Conservation (phyloP, 2,329 filamentous ascomycete genomes). For the Aspergillus pseudotamarii region DNA sequence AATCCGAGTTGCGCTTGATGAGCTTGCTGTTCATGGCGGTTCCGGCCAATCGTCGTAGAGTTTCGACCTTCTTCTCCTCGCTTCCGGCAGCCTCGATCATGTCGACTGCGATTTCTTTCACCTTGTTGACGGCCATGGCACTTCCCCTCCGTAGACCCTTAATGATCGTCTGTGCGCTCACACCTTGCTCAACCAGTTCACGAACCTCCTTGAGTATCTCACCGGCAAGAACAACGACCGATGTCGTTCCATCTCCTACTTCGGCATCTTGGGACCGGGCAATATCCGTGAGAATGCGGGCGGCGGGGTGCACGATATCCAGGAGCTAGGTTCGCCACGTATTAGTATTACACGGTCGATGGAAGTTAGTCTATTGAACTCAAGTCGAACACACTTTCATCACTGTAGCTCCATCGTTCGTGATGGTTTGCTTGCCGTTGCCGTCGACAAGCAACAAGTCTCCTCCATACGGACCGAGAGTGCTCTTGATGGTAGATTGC, state of each 20-base stretch:
- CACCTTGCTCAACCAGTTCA: slow-evolving; percentile 93
- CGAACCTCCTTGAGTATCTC: slow-evolving; percentile 97
- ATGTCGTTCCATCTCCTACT: slow-evolving; percentile 97
- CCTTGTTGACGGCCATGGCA: slow-evolving; percentile 93
- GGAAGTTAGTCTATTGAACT: not conserved
- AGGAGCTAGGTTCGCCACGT: slow-evolving; percentile 66
- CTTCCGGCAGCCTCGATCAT: slow-evolving; percentile 70
- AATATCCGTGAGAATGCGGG: slow-evolving; percentile 96
- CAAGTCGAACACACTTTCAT: slow-evolving; percentile 79
- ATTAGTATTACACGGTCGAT: slow-evolving; percentile 3
- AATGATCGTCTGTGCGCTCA: slow-evolving; percentile 96
- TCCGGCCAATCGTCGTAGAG: slow-evolving; percentile 82
- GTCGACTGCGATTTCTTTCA: slow-evolving; percentile 90
- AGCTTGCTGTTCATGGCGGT: slow-evolving; percentile 99
- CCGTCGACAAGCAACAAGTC: slow-evolving; percentile 94
- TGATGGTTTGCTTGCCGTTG: slow-evolving; percentile 96
- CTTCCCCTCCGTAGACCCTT: slow-evolving; percentile 90
- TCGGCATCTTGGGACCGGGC: slow-evolving; percentile 98
- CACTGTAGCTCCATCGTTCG: slow-evolving; percentile 97
- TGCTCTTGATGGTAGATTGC: slow-evolving; percentile 93
- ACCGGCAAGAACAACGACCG: slow-evolving; percentile 94
- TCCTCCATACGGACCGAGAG: slow-evolving; percentile 93
- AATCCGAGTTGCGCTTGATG: slow-evolving; percentile 93
- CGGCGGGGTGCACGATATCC: slow-evolving; percentile 97
- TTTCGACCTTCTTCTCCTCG: slow-evolving; percentile 85